Base-by-base conservation (phyloP, 2,329 filamentous ascomycete species). In the Fusarium zealandicum region DNA sequence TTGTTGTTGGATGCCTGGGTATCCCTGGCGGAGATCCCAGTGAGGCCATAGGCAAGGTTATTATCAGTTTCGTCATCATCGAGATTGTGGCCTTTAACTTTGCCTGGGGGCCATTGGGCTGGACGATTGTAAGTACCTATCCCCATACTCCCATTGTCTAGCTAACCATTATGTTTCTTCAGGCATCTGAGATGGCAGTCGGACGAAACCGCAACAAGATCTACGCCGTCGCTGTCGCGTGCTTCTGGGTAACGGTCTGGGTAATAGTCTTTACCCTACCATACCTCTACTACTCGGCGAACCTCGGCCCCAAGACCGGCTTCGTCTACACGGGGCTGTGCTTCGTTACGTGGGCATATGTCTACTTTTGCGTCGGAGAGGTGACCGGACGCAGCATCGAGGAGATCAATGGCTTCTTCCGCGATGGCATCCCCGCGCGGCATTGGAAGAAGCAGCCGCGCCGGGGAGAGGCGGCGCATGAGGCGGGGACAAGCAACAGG, bases 81-180 rank as follows among this genome's bases (percentile, higher is more conserved):
- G 73, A 73, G 47, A 76, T 76, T 54, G 70, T 72, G 16, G 73
- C 72, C 10, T 80, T 78, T 64, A 80, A 79, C 63, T 80, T 79
- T 61, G 72, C 72, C 12, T 72, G 72, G 66, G 77, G 76, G 1
- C 74, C 78, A 13, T 48, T 67, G 20, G 63, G 63, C 18, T 79
- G 70, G 67, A 74, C 76, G 0, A 73, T 78, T 32, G 68, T 66
- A 36, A 57, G 67, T 55, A 14, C 14, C 17, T 16, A 14, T 11
- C 6, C 3, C 22, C 22, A 9, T 5, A 20, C 9, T 7, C 2
- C 22, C 11, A 12, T 12, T 28, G 22, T 25, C 22, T 25, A 25
- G 4, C 22, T 7, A 25, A 5, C 7, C 9, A 8, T 5, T 7
- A 22, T 7, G 20, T 9, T 25, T 25, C 22, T 4, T 17, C 4